Base-by-base conservation (phyloP, 2,329 filamentous ascomycete genomes). In the Diaporthe humulicola region DNA sequence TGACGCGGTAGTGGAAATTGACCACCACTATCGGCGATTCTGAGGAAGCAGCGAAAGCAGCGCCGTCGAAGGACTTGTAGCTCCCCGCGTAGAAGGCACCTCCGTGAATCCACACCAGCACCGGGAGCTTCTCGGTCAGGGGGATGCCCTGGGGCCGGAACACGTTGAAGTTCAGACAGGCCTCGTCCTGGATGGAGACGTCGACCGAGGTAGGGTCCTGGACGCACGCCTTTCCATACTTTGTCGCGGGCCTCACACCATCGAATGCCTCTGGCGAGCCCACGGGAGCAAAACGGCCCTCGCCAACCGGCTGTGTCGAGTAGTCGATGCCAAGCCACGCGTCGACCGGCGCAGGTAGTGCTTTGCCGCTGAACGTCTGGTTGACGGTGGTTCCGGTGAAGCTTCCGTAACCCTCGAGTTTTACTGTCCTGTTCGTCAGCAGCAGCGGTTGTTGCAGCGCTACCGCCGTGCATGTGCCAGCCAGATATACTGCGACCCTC, bases 281-380 rank as follows among this genome's bases (percentile, higher is more conserved):
- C 28, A 86, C 81, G 0, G 84, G 81, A 17, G 78, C 79, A 73
- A 88, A 88, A 10, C 87, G 84, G 19, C 79, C 76, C 4, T 84
- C 79, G 7, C 84, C 85, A 1, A 83, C 82, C 0, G 85, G 86
- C 40, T 86, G 84, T 0, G 80, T 79, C 0, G 87, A 83, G 66
- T 87, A 88, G 77, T 87, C 85, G 42, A 88, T 83, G 3, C 86
- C 86, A 8, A 88, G 79, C 87, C 86, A 88, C 0, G 87, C 86
- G 75, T 88, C 85, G 2, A 88, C 83, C 0, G 82, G 74, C 3
- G 76, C 76, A 12, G 82, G 79, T 3, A 87, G 79, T 0, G 76
- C 75, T 33, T 78, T 76, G 28, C 82, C 83, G 58, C 78, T 82
- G 25, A 84, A 58, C 15, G 82, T 84, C 54, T 79, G 79, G 25